A percentile compares a stretch with the other conserved stretches of the same genome.
These are phyloP conservation scores for Diplodia scrobiculata DNA, from an alignment of 2,329 filamentous ascomycete genomes.

Conservation along the genomic window DNA sequence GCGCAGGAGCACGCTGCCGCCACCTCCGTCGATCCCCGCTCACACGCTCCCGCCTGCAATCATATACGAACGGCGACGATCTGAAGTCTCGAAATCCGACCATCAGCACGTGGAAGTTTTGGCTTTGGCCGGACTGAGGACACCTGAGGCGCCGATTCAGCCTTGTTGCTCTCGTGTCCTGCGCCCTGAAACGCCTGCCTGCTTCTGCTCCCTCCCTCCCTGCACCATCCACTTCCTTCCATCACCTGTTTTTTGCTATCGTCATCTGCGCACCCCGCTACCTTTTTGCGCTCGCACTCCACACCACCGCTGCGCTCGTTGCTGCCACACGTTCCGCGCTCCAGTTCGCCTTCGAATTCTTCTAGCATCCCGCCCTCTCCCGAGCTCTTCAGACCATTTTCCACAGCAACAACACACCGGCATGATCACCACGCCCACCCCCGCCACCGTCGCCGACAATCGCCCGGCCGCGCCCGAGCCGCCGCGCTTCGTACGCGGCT, in stretches of 20 bases:
- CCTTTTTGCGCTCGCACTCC: no score
- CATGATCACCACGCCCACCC: background rate
- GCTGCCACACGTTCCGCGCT: background rate
- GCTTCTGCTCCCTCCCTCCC: background rate
- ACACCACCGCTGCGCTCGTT: background rate
- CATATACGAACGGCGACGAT: background rate
- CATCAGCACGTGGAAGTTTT: no score
- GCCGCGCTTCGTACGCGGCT: slow-evolving; percentile 30
- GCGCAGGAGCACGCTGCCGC: background rate
- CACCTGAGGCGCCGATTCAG: background rate
- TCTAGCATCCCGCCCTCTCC: background rate
- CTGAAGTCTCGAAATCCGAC: background rate
- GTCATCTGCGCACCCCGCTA: background rate
- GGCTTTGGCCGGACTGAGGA: background rate
- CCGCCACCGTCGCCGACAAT: background rate
- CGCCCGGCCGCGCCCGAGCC: background rate
- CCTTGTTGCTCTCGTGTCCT: background rate
- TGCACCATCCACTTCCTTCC: background rate
- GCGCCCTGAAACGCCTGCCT: background rate
- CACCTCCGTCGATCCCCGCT: background rate
- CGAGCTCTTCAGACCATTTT: no score
- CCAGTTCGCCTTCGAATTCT: background rate
- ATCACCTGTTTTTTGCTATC: no score
- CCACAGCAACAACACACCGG: background rate
- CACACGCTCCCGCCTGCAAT: background rate